Conservation (phyloP, 371 early-diverging fungal species). For the Gilbertella persicaria region DNA sequence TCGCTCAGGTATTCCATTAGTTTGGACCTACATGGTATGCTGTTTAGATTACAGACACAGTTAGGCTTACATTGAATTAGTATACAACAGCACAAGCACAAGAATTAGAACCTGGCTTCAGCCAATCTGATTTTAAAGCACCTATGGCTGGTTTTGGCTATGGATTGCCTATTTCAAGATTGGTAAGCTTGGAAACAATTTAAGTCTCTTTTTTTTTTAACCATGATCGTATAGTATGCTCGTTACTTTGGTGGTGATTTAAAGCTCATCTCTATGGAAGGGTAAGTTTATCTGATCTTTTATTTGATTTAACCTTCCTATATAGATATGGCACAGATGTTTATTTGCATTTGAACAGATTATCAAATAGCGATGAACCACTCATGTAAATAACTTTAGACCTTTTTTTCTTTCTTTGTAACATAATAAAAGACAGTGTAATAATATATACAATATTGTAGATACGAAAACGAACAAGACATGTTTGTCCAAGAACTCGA, state of each 20-base stretch:
- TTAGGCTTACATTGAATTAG: slow-evolving; percentile 15
- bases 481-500: background rate
- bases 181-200: slow-evolving; percentile 45
- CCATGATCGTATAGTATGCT: slow-evolving; percentile 77
- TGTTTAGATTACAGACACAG: background rate
- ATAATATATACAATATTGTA: background rate
- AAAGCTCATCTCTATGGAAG: slow-evolving; percentile 93
- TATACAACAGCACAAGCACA: slow-evolving; percentile 96
- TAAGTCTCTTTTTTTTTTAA: background rate
- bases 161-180: slow-evolving; percentile 88
- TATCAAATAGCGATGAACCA: slow-evolving; percentile 91
- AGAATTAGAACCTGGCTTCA: slow-evolving; percentile 79
- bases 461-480: background rate
- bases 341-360: slow-evolving; percentile 89
- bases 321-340: slow-evolving; percentile 89
- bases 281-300: slow-evolving; percentile 49
- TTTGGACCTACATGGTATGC: slow-evolving; percentile 92
- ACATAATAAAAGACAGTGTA: background rate
- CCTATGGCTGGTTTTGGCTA: slow-evolving; percentile 99
- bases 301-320: background rate
- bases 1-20: slow-evolving; percentile 84
- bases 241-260: slow-evolving; percentile 96
- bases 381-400: slow-evolving; percentile 46
- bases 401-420: background rate
- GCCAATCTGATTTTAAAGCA: slow-evolving; percentile 89